Evolutionary conservation across 306 rosid species (phyloP).

Genomic region (Medicago lupulina): DNA sequence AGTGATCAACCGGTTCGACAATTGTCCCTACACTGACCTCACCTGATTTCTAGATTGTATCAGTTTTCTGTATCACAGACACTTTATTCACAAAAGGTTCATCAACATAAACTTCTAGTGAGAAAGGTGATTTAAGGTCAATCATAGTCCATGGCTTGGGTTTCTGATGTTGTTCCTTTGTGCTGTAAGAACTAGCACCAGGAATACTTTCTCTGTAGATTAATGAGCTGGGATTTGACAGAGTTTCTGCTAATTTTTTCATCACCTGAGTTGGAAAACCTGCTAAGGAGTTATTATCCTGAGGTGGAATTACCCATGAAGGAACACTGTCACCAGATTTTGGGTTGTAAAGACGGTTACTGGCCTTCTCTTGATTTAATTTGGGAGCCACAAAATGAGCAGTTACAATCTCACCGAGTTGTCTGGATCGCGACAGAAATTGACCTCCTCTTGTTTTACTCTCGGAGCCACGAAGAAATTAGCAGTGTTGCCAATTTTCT

Average conservation of each 20-base stretch:
- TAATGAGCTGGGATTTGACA: slow-evolving; percentile 49
- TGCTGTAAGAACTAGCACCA: slow-evolving; percentile 40
- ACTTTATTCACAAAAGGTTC: slow-evolving; percentile 48
- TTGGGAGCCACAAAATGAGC: slow-evolving; percentile 43
- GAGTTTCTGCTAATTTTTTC: slow-evolving; percentile 41
- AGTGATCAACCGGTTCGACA: slow-evolving; percentile 39
- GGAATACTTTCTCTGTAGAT: slow-evolving; percentile 44
- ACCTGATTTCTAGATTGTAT: slow-evolving; percentile 49
- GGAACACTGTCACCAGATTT: slow-evolving; percentile 42
- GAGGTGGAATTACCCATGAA: too few species aligned
- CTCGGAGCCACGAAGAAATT: slow-evolving; percentile 46
- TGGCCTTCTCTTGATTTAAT: slow-evolving; percentile 56
- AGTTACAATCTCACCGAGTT: slow-evolving; percentile 29
- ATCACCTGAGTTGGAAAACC: slow-evolving; percentile 43
- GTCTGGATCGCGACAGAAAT: slow-evolving; percentile 7
- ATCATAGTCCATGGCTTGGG: slow-evolving; percentile 55
- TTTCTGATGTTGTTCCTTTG: slow-evolving; percentile 52
- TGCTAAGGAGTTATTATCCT: too few species aligned
- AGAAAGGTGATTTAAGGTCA: slow-evolving; percentile 73
- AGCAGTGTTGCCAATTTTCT: slow-evolving; percentile 37
- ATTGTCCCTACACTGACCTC: slow-evolving; percentile 39
- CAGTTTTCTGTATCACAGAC: slow-evolving; percentile 44
- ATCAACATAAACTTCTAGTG: slow-evolving; percentile 63
- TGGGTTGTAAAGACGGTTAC: slow-evolving; percentile 42
- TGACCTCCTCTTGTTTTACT: slow-evolving; percentile 39